phyloP scores from a whole-genome alignment of 1,139 yeast genomes.

The Pichia sp. region DNA sequence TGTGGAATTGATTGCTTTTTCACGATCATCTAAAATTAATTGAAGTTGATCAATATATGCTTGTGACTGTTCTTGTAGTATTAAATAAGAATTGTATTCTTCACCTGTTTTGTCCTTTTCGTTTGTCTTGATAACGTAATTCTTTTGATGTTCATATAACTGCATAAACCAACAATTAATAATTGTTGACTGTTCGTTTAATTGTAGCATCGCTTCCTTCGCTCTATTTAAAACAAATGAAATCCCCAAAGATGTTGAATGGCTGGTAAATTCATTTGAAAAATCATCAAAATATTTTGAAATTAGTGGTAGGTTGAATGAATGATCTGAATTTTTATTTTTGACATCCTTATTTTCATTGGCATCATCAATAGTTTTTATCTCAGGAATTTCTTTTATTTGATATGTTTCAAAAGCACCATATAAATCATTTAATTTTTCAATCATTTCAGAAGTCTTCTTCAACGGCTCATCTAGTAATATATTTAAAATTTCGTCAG shows the following conservation, averaged over 20 bases:
- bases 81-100: slow-evolving; percentile 69
- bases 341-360: background rate
- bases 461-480: slow-evolving; percentile 26
- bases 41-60: slow-evolving; percentile 59
- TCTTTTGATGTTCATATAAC: slow-evolving; percentile 40
- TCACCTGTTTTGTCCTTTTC: slow-evolving; percentile 50
- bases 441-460: slow-evolving; percentile 22
- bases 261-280: slow-evolving; percentile 2
- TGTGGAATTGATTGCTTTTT: slow-evolving; percentile 36
- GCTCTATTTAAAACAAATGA: slow-evolving; percentile 14
- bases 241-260: slow-evolving; percentile 16
- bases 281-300: slow-evolving; percentile 1
- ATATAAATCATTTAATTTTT: slow-evolving; percentile 16
- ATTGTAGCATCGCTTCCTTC: slow-evolving; percentile 29
- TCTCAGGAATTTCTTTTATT: slow-evolving; percentile 2
- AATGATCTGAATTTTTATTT: too few relatives aligned
- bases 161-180: slow-evolving; percentile 51
- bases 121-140: slow-evolving; percentile 32
- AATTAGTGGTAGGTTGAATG: slow-evolving; percentile 3
- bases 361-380: background rate
- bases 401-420: slow-evolving; percentile 7
- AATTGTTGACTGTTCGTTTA: slow-evolving; percentile 53
- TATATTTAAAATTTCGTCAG: slow-evolving; percentile 24
- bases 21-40: slow-evolving; percentile 52
- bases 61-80: slow-evolving; percentile 66